Evolutionary conservation across 1,139 yeast species (phyloP).

Genomic region (Kluyveromyces sp.): DNA sequence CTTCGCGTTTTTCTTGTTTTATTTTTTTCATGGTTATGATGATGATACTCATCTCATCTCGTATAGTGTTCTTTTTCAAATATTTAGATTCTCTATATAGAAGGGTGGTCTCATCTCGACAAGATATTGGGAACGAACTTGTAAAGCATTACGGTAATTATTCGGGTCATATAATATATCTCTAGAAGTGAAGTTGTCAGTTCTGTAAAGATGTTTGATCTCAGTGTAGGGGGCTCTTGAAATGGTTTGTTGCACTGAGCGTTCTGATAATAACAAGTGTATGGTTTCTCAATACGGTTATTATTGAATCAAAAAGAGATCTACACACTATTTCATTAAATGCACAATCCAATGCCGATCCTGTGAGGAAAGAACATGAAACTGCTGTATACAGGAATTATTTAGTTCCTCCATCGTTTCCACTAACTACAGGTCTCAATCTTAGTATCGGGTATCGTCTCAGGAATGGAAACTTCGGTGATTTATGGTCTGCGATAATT

Average conservation of each 20-base stretch:
- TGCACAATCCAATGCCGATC: slow-evolving; percentile 51
- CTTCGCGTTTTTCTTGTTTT: too few species aligned
- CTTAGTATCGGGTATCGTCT: slow-evolving; percentile 55
- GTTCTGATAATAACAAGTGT: slow-evolving; percentile 5
- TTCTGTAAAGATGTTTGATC: too few species aligned
- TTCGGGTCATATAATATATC: too few species aligned
- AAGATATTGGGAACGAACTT: too few species aligned
- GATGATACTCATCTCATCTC: too few species aligned
- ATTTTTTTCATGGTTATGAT: too few species aligned
- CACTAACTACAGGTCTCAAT: slow-evolving; percentile 58
- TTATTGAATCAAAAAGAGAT: slow-evolving; percentile 37
- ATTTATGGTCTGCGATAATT: slow-evolving; percentile 47
- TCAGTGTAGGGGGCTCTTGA: background rate
- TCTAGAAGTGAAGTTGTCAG: too few species aligned
- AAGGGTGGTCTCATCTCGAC: too few species aligned
- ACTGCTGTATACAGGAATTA: slow-evolving; percentile 60
- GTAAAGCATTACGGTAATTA: too few species aligned
- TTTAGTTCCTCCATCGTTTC: slow-evolving; percentile 53
- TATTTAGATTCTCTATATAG: too few species aligned
- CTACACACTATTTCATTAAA: slow-evolving; percentile 49
- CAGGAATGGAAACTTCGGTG: slow-evolving; percentile 62
- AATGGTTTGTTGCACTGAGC: background rate
- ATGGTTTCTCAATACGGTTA: slow-evolving; percentile 15
- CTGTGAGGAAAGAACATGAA: slow-evolving; percentile 49
- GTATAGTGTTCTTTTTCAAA: too few species aligned